These are phyloP conservation scores for Isatis lusitanica DNA, from an alignment of 441 rosid species.

Conservation along the genomic window DNA sequence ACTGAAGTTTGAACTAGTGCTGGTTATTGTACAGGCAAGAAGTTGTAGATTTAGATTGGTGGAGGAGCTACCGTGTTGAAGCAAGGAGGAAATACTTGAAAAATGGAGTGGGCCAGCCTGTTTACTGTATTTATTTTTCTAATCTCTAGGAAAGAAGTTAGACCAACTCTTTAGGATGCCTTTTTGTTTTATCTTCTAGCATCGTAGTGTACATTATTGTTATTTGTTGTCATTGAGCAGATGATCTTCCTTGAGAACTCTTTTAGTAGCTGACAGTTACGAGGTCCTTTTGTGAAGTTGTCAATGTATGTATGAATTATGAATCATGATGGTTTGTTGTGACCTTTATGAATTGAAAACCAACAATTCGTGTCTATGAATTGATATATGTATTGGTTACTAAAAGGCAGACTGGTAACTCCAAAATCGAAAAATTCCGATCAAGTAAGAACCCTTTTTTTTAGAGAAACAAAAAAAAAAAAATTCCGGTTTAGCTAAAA, in stretches of 20 bases:
- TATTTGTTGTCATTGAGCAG: background rate
- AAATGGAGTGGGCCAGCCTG: no score
- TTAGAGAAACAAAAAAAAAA: background rate
- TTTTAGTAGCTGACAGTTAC: background rate
- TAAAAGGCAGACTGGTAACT: no score
- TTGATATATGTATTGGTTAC: no score
- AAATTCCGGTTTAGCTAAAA: background rate
- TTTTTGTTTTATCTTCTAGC: background rate
- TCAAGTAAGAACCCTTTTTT: background rate
- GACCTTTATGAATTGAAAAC: background rate
- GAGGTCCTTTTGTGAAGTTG: background rate
- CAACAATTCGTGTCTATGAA: background rate
- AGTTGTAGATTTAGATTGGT: background rate
- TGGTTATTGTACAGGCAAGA: slow-evolving; percentile 1
- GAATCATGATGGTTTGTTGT: background rate
- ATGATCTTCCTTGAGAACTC: no score
- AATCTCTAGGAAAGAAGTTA: background rate
- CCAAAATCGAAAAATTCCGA: no score
- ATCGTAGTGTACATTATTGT: background rate
- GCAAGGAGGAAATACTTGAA: no score
- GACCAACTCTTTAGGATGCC: background rate
- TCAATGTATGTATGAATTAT: slow-evolving; percentile 9
- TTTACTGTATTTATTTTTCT: no score
- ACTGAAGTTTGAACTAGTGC: background rate
- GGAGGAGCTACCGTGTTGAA: background rate